Percentiles rank a stretch among this genome's conserved stretches.
Evolutionary conservation across 139 green algal genomes (phyloP).

Genomic region (Tetratostichococcus sp.): DNA sequence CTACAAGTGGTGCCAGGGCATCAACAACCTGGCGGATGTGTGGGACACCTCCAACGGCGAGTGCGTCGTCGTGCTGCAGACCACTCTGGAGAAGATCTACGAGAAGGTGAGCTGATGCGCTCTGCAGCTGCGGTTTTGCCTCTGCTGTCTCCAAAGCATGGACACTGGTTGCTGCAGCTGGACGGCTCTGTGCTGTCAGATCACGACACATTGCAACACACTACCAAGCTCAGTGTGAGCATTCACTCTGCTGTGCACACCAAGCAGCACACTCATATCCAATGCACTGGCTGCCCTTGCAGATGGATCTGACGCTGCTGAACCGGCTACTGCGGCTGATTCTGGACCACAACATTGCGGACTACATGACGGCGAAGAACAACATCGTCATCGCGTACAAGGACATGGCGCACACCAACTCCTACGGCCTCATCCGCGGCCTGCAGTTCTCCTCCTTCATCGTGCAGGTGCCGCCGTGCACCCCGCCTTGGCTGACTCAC

Average conservation of each 20-base stretch:
- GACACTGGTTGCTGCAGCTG: too few species aligned
- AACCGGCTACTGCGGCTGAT: constrained; percentile 95
- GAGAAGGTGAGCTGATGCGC: constrained; percentile 78
- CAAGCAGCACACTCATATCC: too few species aligned
- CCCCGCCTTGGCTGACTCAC: neutral
- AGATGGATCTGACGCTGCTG: constrained; percentile 29
- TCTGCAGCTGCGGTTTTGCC: neutral
- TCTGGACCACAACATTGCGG: constrained; percentile 97
- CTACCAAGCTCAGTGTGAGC: too few species aligned
- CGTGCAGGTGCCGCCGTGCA: constrained; percentile 44
- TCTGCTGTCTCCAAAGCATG: too few species aligned
- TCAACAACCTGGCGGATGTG: constrained; percentile 65
- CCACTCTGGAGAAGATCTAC: constrained; percentile 94
- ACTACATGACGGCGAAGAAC: constrained; percentile 96
- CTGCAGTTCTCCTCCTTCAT: constrained; percentile 98
- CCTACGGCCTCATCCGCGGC: constrained; percentile 95
- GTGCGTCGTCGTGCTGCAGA: constrained; percentile 97
- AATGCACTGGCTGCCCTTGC: neutral
- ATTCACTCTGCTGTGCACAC: too few species aligned
- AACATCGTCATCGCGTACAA: constrained; percentile 83
- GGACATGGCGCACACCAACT: constrained; percentile 99
- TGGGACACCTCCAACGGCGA: constrained; percentile 96
- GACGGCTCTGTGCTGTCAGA: neutral
- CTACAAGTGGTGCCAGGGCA: constrained; percentile 94
- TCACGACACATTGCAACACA: too few species aligned